Conservation (phyloP, 164 flowering plant species). For the Magnolia officinalis region DNA sequence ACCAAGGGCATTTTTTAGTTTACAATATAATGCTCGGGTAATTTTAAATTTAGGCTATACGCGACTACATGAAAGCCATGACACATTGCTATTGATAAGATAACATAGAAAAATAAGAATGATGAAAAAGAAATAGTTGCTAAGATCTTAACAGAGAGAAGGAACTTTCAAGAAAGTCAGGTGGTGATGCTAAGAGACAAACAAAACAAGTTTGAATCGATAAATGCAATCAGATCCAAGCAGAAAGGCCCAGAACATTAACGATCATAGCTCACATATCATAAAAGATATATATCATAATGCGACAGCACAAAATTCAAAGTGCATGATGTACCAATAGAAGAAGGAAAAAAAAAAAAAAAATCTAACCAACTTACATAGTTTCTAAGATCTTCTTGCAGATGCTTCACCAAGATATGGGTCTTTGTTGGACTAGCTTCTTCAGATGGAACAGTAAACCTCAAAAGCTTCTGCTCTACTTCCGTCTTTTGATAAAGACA, state of each 20-base stretch:
- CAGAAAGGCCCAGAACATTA: not conserved
- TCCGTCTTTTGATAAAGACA: slow-evolving; percentile 65
- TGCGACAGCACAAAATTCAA: not conserved
- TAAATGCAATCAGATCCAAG: not conserved
- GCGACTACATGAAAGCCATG: not conserved
- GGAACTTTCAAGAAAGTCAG: not conserved
- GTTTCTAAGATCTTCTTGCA: slow-evolving; percentile 79
- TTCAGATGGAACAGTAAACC: slow-evolving; percentile 31
- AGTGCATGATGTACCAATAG: not conserved
- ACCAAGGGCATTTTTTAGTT: too few relatives aligned
- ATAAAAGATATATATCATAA: not conserved
- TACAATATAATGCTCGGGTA: too few relatives aligned
- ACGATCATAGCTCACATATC: not conserved
- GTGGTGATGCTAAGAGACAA: not conserved
- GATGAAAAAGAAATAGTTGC: not conserved
- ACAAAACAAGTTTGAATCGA: not conserved
- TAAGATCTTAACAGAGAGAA: not conserved
- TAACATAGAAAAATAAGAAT: not conserved
- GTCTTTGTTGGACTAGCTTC: slow-evolving; percentile 40
- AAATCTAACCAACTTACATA: slow-evolving; percentile 46
- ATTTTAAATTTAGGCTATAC: not conserved
- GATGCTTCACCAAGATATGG: slow-evolving; percentile 64
- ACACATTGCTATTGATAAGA: not conserved
- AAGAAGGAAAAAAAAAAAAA: not conserved
- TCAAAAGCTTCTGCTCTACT: slow-evolving; percentile 45